Percentiles rank a stretch among this genome's conserved stretches.
Evolutionary conservation across 2,329 filamentous ascomycete genomes (phyloP).

Genomic region (Beauveria sp.): DNA sequence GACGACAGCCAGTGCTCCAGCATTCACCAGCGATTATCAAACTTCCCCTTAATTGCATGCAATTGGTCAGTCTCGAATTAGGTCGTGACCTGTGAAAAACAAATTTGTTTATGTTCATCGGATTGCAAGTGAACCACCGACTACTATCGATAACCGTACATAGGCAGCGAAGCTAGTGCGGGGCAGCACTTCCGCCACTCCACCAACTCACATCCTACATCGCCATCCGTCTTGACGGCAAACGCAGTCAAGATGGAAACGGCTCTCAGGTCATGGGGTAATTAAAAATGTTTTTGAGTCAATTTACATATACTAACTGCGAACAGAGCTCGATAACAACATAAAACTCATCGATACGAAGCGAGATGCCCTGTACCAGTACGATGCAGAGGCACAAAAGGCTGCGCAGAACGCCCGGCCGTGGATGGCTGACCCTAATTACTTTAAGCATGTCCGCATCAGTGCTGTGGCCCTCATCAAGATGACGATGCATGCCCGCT

Average conservation of each 20-base stretch:
- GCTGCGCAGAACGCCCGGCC: slow-evolving; percentile 56
- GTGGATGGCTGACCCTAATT: slow-evolving; percentile 70
- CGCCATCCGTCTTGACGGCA: slow-evolving; percentile 13
- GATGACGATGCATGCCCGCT: slow-evolving; percentile 99
- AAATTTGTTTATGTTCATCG: neutral
- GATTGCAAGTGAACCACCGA: neutral
- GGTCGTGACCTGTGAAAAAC: neutral
- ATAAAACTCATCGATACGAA: slow-evolving; percentile 75
- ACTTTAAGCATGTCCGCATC: slow-evolving; percentile 92
- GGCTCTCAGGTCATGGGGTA: slow-evolving; percentile 26
- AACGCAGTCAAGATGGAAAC: slow-evolving; percentile 18
- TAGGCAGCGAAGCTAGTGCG: slow-evolving; percentile 14
- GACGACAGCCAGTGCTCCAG: neutral
- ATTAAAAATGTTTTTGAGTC: neutral
- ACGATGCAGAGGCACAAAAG: slow-evolving; percentile 63
- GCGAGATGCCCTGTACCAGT: slow-evolving; percentile 87
- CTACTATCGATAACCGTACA: slow-evolving; percentile 1
- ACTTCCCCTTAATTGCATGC: neutral
- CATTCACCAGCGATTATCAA: neutral
- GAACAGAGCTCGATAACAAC: slow-evolving; percentile 77
- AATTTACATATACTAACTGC: neutral
- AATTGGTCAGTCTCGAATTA: neutral
- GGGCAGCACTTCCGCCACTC: slow-evolving; percentile 16
- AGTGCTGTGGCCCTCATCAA: slow-evolving; percentile 91
- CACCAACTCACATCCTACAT: slow-evolving; percentile 13